Evolutionary conservation across 805 yeast genomes (phyloP).

Genomic region (Saccharomycopsis babjevae): DNA sequence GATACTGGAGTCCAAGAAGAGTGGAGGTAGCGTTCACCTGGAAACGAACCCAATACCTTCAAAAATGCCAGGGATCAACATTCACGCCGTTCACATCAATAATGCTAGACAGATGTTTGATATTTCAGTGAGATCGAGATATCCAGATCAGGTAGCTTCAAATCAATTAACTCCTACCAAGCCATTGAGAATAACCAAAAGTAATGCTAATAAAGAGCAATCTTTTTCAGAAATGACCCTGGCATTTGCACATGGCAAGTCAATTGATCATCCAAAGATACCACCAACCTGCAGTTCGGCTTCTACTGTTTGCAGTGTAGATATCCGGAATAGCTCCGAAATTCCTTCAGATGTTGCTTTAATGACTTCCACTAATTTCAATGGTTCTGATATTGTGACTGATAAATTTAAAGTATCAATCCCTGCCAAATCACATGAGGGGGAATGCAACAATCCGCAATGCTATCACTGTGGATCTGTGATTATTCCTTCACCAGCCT

Average conservation of each 20-base stretch:
- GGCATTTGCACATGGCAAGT: constrained; percentile 3
- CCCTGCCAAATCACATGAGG: constrained; percentile 35
- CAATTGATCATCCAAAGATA: neutral
- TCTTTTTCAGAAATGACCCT: neutral
- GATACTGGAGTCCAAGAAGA: neutral
- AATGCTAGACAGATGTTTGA: constrained; percentile 56
- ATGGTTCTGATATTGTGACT: neutral
- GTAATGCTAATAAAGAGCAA: constrained; percentile 5
- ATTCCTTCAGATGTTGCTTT: neutral
- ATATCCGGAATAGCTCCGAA: neutral
- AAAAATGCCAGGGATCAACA: constrained; percentile 26
- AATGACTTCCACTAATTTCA: neutral
- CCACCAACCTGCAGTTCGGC: neutral
- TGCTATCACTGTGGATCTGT: constrained; percentile 63
- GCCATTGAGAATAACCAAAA: neutral
- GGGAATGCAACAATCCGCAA: constrained; percentile 30
- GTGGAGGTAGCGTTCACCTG: neutral
- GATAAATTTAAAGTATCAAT: constrained; percentile 17
- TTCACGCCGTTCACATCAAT: constrained; percentile 45
- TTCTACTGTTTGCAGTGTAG: neutral
- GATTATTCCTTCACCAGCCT: constrained; percentile 68
- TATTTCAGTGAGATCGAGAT: constrained; percentile 38
- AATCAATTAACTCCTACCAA: neutral
- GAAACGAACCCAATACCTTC: neutral
- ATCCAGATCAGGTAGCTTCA: neutral